Conservation (phyloP, 306 rosid genomes). For the Biancaea sappan region DNA sequence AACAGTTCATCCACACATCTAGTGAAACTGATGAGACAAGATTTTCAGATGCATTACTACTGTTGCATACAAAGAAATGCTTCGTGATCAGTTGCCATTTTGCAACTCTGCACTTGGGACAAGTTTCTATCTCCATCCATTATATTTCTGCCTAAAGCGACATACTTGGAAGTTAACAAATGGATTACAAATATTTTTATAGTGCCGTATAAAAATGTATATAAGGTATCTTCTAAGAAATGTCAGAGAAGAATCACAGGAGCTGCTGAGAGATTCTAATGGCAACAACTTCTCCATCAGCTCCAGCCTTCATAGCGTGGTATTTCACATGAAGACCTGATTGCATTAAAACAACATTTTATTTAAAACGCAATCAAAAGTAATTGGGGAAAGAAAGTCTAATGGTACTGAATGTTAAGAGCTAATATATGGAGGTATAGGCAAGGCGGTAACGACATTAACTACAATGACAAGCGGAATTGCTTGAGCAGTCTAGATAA, state of each 20-base stretch:
- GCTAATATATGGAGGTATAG: background rate
- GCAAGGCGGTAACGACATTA: background rate
- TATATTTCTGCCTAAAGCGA: constrained; percentile 23
- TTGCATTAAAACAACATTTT: constrained; percentile 11
- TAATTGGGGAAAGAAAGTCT: constrained; percentile 6
- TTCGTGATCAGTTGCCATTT: constrained; percentile 20
- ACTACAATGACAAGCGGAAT: constrained; percentile 2
- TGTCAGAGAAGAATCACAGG: constrained; percentile 49
- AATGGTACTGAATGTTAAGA: constrained; percentile 19
- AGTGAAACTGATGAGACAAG: background rate
- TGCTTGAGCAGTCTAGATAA: constrained; percentile 14
- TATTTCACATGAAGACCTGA: constrained; percentile 89
- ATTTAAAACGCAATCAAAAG: constrained; percentile 5
- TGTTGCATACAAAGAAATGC: constrained; percentile 23
- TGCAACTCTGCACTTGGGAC: constrained; percentile 13
- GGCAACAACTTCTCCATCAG: constrained; percentile 77
- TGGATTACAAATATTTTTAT: constrained; percentile 1
- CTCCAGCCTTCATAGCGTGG: constrained; percentile 89
- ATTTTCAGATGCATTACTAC: constrained; percentile 12
- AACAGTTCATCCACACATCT: constrained; percentile 21
- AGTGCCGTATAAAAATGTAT: constrained; percentile 36
- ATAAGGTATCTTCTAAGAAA: constrained; percentile 15
- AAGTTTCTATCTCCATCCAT: background rate
- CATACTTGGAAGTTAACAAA: constrained; percentile 30
- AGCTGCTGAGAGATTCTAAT: constrained; percentile 96